Base-by-base conservation (phyloP, 2,329 filamentous ascomycete genomes). In the Pseudocercospora ulei region DNA sequence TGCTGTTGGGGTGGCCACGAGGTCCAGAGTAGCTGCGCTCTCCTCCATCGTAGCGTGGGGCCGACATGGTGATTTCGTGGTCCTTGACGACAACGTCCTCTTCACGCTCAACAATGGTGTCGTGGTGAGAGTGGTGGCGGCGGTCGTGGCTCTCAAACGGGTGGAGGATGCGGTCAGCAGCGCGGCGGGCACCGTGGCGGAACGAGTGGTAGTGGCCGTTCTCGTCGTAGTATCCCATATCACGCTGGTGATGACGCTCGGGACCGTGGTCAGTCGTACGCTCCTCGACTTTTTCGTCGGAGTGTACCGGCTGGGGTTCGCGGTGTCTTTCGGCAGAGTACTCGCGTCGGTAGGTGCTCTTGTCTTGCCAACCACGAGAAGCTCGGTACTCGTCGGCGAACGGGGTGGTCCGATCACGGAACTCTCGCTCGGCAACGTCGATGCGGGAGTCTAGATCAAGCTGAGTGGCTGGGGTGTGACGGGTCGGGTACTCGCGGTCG, bases 181-280 rank as follows among this genome's bases (percentile, higher is more conserved):
- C 76, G 57, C 72, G 70, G 65, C 77, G 71, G 53, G 81, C 69
- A 62, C 77, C 77, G 64, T 78, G 76, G 65, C 78, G 77, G 71
- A 82, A 75, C 54, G 73, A 78, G 68, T 82, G 78, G 67, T 82
- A 81, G 55, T 81, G 72, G 60, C 78, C 78, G 63, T 82, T 76
- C 68, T 81, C 75, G 75, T 82, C 78, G 77, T 82, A 81, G 70
- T 81, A 82, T 71, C 78, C 78, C 78, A 82, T 82, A 60, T 78
- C 76, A 71, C 64, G 65, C 61, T 67, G 65, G 60, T 64, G 64
- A 53, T 63, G 64, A 37, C 42, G 48, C 27, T 43, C 46, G 47
- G 65, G 61, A 51, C 63, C 57, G 58, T 74, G 70, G 58, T 69
- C 64, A 57, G 71, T 72, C 16, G 14, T 13, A 51, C 64, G 65